Base-by-base conservation (phyloP, 192 early-diverging fungal genomes). In the Coemansia asiatica region DNA sequence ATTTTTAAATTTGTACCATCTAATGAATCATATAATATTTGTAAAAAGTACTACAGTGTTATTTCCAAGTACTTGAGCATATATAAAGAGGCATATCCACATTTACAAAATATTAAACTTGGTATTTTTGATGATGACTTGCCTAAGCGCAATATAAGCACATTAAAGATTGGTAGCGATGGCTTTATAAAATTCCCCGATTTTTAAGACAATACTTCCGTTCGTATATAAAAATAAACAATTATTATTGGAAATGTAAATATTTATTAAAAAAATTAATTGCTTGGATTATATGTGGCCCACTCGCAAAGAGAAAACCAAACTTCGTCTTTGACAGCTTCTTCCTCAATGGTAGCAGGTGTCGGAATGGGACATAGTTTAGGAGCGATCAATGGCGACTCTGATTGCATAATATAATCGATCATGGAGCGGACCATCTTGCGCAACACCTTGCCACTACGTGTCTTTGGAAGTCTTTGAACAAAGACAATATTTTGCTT, bases 271-370 rank as follows among this genome's bases (percentile, higher is more conserved):
- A 40, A 9, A 6, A 9, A 40, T 15, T 6, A 40, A 40, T 15
- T 53, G 19, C 48, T 13, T 13, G 48, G 47, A 16, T 53, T 51
- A 1, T 8, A 4, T 3, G 9, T 51, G 29, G 19, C 31, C 66
- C 58, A 68, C 10, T 22, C 33, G 13, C 49, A 6, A 12, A 68
- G 10, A 2, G 66, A 26, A 1, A 16, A 16, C 66, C 66, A 74
- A 0, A 68, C 33, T 36, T 88, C 87, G 12, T 47, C 56, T 46
- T 84, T 61, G 0, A 83, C 85, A 8, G 77, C 49, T 19, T 67
- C 83, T 47, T 93, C 90, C 61, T 93, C 90, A 36, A 93, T 91
- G 12, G 91, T 93, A 0, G 88, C 87, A 0, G 91, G 91, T 4
- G 90, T 75, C 7, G 61, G 72, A 21, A 62, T 36, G 0, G 48